Base-by-base conservation (phyloP, 164 flowering plant species). In the Cinnamomum micranthum region DNA sequence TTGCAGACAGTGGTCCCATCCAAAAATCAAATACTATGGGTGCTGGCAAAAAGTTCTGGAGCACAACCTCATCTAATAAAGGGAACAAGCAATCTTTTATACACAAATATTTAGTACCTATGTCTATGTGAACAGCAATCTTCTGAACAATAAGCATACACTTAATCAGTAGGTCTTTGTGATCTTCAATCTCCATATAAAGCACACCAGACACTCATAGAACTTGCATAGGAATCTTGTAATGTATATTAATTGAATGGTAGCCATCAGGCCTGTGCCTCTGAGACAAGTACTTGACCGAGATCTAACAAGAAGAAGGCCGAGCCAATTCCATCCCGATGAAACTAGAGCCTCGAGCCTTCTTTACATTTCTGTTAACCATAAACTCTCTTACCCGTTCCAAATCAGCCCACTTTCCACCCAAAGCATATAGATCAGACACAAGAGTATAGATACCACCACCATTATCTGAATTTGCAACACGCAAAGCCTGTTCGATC, bases 361-460 rank as follows among this genome's bases (percentile, higher is more conserved):
- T 88, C 79, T 82, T 85, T 78, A 85, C 89, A 69, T 86, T 79
- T 71, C 82, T 73, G 4, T 73, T 70, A 28, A 77, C 71, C 92
- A 89, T 86, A 58, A 85, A 67, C 24, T 83, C 77, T 75, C 91
- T 86, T 62, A 91, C 70, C 73, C 75, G 74, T 67, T 86, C 86
- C 14, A 86, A 91, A 23, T 83, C 87, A 65, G 82, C 84, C 92
- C 89, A 85, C 74, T 89, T 91, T 23, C 75, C 88, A 78, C 65
- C 78, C 80, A 82, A 68, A 70, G 78, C 82, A 81, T 86, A 88
- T 74, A 88, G 24, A 83, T 91, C 89, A 69, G 79, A 81, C 22
- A 91, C 76, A 12, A 89, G 85, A 31, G 84, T 74, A 70, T 83
- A 91, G 71, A 91, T 85, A 58, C 95, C 95, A 69, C 91, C 92